Conservation (phyloP, 139 green algal genomes). For the Tetradesmus lagerheimii region DNA sequence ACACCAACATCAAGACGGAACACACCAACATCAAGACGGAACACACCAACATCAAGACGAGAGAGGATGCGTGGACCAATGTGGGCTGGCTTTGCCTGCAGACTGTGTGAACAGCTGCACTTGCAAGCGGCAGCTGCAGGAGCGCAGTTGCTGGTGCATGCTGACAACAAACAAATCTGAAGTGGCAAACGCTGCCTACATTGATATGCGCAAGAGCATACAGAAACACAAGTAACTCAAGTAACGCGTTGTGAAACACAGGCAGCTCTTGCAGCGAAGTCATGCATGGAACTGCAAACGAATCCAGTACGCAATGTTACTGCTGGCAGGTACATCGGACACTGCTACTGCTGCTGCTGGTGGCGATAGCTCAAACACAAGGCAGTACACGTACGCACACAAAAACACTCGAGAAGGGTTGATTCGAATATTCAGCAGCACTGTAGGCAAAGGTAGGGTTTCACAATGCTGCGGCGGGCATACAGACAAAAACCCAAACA, state of each 20-base stretch:
- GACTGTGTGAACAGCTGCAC: slow-evolving; percentile 9
- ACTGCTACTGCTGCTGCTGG: not conserved
- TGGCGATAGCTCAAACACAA: not conserved
- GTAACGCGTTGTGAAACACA: no score
- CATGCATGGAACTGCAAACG: not conserved
- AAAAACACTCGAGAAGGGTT: not conserved
- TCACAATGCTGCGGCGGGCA: not conserved
- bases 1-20: no score
- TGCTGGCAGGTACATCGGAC: not conserved
- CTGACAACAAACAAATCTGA: not conserved
- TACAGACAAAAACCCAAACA: not conserved
- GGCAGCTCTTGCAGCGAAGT: not conserved
- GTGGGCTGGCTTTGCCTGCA: not conserved
- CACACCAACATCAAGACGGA: no score
- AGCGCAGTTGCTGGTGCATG: not conserved
- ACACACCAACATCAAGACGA: no score
- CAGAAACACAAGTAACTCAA: not conserved
- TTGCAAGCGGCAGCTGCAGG: not conserved
- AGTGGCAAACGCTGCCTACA: not conserved
- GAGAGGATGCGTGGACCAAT: not conserved
- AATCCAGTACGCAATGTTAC: not conserved
- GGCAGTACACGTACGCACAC: not conserved
- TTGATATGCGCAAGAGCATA: not conserved
- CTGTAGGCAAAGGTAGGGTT: not conserved
- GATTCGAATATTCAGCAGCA: not conserved